These are phyloP conservation scores for Syzygium oleosum DNA, from an alignment of 345 rosid genomes.

Conservation along the genomic window DNA sequence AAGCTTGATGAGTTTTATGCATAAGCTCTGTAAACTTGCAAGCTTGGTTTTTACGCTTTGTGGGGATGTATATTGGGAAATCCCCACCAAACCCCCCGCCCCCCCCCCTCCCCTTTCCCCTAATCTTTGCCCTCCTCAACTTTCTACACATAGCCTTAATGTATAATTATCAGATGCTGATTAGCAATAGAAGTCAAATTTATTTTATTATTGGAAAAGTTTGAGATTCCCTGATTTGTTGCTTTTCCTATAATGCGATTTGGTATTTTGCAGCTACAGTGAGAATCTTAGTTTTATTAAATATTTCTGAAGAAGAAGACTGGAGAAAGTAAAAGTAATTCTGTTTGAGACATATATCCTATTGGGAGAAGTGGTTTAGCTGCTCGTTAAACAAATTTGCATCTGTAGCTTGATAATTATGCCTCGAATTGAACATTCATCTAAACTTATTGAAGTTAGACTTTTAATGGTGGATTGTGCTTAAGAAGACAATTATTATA, in stretches of 20 bases:
- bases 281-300: not conserved
- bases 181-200: not conserved
- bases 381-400: not conserved
- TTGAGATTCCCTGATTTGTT: not conserved
- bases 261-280: not conserved
- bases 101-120: not conserved
- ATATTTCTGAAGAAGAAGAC: not conserved
- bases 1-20: not conserved
- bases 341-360: not conserved
- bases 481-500: not conserved
- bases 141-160: not conserved
- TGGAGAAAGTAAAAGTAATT: not conserved
- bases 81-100: not conserved
- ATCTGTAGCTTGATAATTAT: not conserved
- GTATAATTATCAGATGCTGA: not conserved
- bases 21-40: not conserved
- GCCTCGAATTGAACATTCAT: not conserved
- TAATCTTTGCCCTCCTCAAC: not conserved
- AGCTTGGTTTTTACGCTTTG: not conserved
- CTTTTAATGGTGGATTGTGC: not conserved
- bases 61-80: not conserved
- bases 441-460: not conserved
- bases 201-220: not conserved
- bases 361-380: not conserved
- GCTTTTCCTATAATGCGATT: not conserved